Percentiles rank a stretch among this genome's conserved stretches.
These are phyloP conservation scores for Suhomyces kunorum DNA, from an alignment of 1,139 yeast species.

Conservation along the genomic window DNA sequence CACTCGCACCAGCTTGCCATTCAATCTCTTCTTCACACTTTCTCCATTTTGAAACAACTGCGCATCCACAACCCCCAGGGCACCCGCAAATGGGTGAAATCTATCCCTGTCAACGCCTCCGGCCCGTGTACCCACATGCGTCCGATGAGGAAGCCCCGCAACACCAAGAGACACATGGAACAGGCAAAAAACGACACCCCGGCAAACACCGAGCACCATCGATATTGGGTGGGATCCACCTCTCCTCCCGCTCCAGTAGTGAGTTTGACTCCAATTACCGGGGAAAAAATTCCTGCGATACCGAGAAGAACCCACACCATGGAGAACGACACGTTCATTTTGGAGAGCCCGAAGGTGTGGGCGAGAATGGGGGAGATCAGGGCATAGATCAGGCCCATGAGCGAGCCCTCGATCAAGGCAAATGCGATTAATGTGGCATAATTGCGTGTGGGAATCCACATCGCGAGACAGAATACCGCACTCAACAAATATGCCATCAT, in stretches of 20 bases:
- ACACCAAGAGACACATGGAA: constrained; percentile 34
- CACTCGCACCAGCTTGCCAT: no score
- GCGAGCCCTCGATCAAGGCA: constrained; percentile 47
- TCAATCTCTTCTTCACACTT: background rate
- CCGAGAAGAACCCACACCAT: constrained; percentile 52
- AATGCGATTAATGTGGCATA: constrained; percentile 52
- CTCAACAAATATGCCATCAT: constrained; percentile 33
- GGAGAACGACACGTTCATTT: constrained; percentile 50
- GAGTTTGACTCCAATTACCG: constrained; percentile 53
- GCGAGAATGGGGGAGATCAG: constrained; percentile 32
- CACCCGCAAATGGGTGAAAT: constrained; percentile 21
- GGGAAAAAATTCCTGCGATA: constrained; percentile 48
- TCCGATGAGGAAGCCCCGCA: constrained; percentile 53
- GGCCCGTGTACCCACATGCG: constrained; percentile 43
- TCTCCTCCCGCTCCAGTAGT: constrained; percentile 33
- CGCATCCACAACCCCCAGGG: constrained; percentile 19
- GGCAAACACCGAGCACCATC: constrained; percentile 52
- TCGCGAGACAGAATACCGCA: constrained; percentile 47
- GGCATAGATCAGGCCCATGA: constrained; percentile 50
- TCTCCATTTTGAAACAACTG: constrained; percentile 16
- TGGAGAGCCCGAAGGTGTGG: constrained; percentile 41
- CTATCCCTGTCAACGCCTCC: constrained; percentile 23
- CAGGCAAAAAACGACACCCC: constrained; percentile 53
- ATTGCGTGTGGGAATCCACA: constrained; percentile 65
- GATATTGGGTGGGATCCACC: constrained; percentile 46